Evolutionary conservation across 2,329 filamentous ascomycete genomes (phyloP), one percentile per base, ranked within the genome.

Genomic region (Alternaria infectoria): DNA sequence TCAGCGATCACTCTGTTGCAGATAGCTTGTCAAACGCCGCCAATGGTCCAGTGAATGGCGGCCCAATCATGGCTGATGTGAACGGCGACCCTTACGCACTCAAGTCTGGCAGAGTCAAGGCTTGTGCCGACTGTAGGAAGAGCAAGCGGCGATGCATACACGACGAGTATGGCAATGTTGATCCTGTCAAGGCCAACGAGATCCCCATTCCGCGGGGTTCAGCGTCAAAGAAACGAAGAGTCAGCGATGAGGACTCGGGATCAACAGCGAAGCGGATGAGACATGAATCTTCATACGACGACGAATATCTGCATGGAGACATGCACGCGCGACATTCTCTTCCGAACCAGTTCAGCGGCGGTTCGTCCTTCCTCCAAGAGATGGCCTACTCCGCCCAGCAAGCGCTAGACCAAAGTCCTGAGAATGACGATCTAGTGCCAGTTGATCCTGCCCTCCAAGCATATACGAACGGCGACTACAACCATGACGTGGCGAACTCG

Each of bases 61-160:
- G 71, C 3, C 73, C 71, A 69, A 80, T 72, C 44, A 74, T 76
- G 75, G 72, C 72, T 23, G 77, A 79, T 52, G 67, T 75, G n/a
- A 74, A 73, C 21, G 68, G 69, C n/a, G 79, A 81, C 46, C 74
- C 80, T 64, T 71, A 79, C 64, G 77, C 86, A 62, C 83, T 82
- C 49, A 85, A 87, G 78, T 87, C 88, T 74, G 84, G 87, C 62
- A 79, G 88, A 70, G 89, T 84, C 71, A 90, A 89, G 76, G 88
- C 88, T 46, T 90, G 88, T 74, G 84, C 88, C 62, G 88, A 90
- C 69, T 90, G 88, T 77, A 85, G 88, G 49, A 90, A 89, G 75
- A 89, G 87, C 83, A 90, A 90, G 88, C 87, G 88, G 62, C 87
- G 88, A 71, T 90, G 88, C 72, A 88, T 90, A 52, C 88, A 90